Conservation (phyloP, 163 green algal genomes). For the Volvox carteri region DNA sequence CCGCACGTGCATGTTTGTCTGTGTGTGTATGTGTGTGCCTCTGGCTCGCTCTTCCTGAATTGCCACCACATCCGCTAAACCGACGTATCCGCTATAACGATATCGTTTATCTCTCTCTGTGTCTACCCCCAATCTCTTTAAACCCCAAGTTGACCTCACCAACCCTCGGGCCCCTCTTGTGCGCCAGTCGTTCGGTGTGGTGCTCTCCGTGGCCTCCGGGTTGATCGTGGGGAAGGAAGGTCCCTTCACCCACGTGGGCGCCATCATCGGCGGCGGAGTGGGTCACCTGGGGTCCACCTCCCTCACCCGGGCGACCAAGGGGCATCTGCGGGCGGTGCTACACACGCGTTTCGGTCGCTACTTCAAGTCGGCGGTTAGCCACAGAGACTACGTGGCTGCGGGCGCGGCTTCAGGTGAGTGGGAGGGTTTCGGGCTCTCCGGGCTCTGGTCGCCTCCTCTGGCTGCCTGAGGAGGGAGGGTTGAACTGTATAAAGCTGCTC, state of each 20-base stretch:
- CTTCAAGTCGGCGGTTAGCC: constrained; percentile 29
- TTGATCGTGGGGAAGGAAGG: constrained; percentile 86
- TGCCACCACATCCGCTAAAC: too few relatives aligned
- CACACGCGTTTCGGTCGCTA: constrained; percentile 31
- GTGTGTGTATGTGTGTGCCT: too few relatives aligned
- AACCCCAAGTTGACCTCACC: too few relatives aligned
- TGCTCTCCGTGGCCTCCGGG: constrained; percentile 80
- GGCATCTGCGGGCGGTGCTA: constrained; percentile 23
- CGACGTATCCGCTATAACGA: too few relatives aligned
- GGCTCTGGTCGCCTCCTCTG: too few relatives aligned
- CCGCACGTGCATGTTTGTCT: too few relatives aligned
- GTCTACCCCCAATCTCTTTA: neutral
- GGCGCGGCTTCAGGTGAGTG: constrained; percentile 82
- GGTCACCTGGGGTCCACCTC: constrained; percentile 60
- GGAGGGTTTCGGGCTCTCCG: too few relatives aligned
- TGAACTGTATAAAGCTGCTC: too few relatives aligned
- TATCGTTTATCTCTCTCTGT: neutral
- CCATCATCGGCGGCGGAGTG: constrained; percentile 67
- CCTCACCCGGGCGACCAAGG: constrained; percentile 54
- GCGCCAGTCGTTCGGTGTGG: constrained; percentile 66
- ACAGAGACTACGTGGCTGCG: constrained; percentile 86
- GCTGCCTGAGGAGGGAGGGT: too few relatives aligned
- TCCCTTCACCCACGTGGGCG: constrained; percentile 84
- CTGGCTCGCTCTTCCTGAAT: too few relatives aligned
- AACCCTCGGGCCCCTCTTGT: too few relatives aligned